A percentile compares a stretch with the other conserved stretches of the same genome.
Evolutionary conservation across 2,329 filamentous ascomycete genomes (phyloP).

Genomic region (Epichloe gansuensis): DNA sequence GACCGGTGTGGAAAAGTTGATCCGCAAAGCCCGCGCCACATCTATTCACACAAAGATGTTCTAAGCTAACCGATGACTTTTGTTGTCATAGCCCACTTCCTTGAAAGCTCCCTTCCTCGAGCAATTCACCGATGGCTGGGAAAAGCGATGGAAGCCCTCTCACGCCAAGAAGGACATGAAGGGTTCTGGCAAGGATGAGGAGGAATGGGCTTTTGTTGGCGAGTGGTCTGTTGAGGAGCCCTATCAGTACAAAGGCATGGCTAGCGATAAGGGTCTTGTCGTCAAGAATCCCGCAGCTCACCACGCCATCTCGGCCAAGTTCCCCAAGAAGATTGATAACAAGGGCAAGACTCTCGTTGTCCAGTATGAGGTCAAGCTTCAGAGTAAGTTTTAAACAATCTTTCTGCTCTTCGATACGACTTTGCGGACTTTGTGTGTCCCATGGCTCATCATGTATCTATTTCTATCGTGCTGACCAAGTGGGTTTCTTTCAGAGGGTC

Average conservation of each 20-base stretch:
- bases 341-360: slow-evolving; percentile 95
- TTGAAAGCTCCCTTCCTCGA: slow-evolving; percentile 93
- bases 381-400: slow-evolving; percentile 49
- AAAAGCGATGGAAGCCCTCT: slow-evolving; percentile 83
- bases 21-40: background rate
- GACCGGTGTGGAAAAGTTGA: background rate
- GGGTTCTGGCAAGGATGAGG: slow-evolving; percentile 55
- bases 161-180: slow-evolving; percentile 85
- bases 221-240: slow-evolving; percentile 97
- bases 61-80: slow-evolving; percentile 12
- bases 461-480: background rate
- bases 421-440: no score
- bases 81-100: slow-evolving; percentile 54
- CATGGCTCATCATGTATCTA: slow-evolving; percentile 1
- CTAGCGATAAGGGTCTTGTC: slow-evolving; percentile 91
- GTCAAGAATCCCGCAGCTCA: slow-evolving; percentile 97
- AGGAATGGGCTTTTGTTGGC: slow-evolving; percentile 13
- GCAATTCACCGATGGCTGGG: slow-evolving; percentile 97
- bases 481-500: slow-evolving; percentile 50
- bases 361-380: slow-evolving; percentile 98
- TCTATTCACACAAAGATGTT: background rate
- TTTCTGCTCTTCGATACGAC: no score
- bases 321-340: slow-evolving; percentile 91
- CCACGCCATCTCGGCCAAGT: slow-evolving; percentile 98
- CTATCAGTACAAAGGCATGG: slow-evolving; percentile 75